Evolutionary conservation across 345 rosid species (phyloP), one percentile per base, ranked within the genome.

Genomic region (Passiflora organensis): DNA sequence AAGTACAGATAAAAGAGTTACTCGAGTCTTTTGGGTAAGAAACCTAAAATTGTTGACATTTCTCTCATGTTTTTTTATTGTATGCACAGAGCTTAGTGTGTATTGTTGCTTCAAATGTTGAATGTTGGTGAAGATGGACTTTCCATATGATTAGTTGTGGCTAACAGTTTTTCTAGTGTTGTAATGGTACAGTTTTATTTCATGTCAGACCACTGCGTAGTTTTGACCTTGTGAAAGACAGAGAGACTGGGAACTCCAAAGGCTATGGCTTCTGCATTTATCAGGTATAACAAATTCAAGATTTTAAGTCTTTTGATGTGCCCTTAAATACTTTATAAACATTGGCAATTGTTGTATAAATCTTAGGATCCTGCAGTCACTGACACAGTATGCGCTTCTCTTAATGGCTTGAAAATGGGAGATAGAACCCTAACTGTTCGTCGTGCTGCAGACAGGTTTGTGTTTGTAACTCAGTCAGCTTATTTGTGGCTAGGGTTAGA

Each of bases 171-270:
- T 50, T 50, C 25, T 28, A 50, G n/a, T 25, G 36, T 59, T 38
- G 22, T 32, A 53, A 39, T 59, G 54, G 10, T 39, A 37, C 15
- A 18, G 20, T 54, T 20, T 49, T 55, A n/a, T 34, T 42, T 10
- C 15, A 52, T 58, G 13, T 47, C 60, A 69, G 74, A 55, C 78
- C 86, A 43, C 73, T 87, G 4, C 77, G 80, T 45, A 89, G 96
- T 6, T 87, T 87, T 71, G 96, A 87, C 71, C 86, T 87, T 19
- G 96, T 87, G 57, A 87, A 87, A 68, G 96, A 87, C 62, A 62
- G 93, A 72, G 89, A 84, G 75, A 87, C 96, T n/a, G 89, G 96
- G 51, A 87, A 87, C 63, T 87, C 91, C 0, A 87, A 84, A 68
- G 93, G 96, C 66, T 87, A 87, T 56, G 93, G 93, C 0, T 87